A percentile compares a stretch with the other conserved stretches of the same genome.
phyloP scores from a whole-genome alignment of 306 rosid genomes.

The Cajanus cajan region DNA sequence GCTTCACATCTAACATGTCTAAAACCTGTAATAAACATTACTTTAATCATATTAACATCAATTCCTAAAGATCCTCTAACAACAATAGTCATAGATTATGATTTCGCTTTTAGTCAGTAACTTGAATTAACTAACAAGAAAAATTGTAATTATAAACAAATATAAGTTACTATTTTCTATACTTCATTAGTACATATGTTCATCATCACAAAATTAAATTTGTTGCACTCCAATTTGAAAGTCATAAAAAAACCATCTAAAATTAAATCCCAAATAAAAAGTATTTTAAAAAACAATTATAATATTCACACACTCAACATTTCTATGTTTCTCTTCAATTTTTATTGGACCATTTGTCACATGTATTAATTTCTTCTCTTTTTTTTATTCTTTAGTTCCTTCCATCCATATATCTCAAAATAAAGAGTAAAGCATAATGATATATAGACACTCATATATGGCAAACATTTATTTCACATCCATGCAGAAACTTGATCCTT shows the following conservation, averaged over 20 bases:
- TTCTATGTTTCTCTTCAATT: too few species aligned
- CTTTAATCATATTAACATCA: background rate
- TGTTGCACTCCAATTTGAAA: background rate
- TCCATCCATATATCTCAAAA: too few species aligned
- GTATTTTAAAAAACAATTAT: background rate
- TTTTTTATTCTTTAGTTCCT: too few species aligned
- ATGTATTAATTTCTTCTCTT: too few species aligned
- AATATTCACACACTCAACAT: too few species aligned
- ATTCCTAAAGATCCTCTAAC: background rate
- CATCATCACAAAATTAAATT: background rate
- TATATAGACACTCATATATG: too few species aligned
- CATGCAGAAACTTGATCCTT: too few species aligned
- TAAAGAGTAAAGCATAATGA: too few species aligned
- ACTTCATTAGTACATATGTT: background rate
- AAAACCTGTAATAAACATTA: conserved; percentile 62
- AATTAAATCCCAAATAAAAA: background rate
- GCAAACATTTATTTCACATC: too few species aligned
- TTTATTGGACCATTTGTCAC: too few species aligned
- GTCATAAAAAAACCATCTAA: background rate
- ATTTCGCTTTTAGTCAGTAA: background rate
- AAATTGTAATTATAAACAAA: background rate
- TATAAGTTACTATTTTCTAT: background rate
- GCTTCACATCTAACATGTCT: conserved; percentile 80
- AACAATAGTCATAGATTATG: background rate
- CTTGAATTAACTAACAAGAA: background rate